Percentiles rank a stretch among this genome's conserved stretches.
phyloP scores from a whole-genome alignment of 257 asterid genomes.

The Nicotiana sylvestris region DNA sequence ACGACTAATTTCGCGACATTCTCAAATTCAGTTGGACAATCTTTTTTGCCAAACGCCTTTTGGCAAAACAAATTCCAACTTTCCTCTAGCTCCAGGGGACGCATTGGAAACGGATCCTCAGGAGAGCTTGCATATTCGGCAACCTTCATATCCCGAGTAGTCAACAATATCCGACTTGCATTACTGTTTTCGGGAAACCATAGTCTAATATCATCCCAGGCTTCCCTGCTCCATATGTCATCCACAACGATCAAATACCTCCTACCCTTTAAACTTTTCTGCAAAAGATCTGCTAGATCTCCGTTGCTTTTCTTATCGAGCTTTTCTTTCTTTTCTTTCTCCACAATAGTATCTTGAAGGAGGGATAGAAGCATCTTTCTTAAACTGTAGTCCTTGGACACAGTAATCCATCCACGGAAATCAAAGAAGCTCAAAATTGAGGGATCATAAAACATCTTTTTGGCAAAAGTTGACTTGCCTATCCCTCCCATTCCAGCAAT shows the following conservation, averaged over 20 bases:
- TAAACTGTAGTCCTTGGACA: too few relatives aligned
- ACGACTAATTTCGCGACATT: not conserved
- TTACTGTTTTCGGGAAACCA: not conserved
- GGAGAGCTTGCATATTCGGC: not conserved
- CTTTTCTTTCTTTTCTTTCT: not conserved
- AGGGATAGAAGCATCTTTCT: not conserved
- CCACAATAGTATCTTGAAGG: not conserved
- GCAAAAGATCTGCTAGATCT: not conserved
- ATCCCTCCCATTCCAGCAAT: not conserved
- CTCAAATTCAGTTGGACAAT: not conserved
- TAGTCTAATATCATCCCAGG: not conserved
- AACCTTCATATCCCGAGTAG: not conserved
- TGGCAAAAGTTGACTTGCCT: conserved; percentile 4
- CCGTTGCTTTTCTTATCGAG: not conserved
- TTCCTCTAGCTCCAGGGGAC: not conserved
- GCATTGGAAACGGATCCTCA: not conserved
- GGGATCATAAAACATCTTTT: too few relatives aligned
- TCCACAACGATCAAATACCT: not conserved
- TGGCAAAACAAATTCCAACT: not conserved
- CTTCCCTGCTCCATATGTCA: not conserved
- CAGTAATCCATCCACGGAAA: too few relatives aligned
- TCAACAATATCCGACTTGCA: not conserved
- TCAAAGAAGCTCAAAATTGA: too few relatives aligned
- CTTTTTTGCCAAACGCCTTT: not conserved
- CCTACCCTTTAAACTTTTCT: not conserved